Evolutionary conservation across 768 basidiomycete genomes (phyloP).

Genomic region (Termitomyces sp.): DNA sequence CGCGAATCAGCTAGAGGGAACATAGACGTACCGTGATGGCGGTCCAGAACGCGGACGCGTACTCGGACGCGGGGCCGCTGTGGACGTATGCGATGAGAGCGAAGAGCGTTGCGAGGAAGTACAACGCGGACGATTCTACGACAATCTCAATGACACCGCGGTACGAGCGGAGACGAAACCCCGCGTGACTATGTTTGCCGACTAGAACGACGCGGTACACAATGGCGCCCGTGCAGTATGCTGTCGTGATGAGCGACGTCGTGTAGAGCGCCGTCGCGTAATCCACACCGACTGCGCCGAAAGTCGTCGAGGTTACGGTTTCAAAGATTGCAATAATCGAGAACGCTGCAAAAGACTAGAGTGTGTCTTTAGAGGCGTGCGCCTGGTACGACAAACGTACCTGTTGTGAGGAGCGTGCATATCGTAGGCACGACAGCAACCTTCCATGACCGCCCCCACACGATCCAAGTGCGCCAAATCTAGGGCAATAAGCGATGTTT

Average conservation of each 20-base stretch:
- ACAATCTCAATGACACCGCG: slow-evolving; percentile 15
- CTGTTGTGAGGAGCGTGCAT: slow-evolving; percentile 11
- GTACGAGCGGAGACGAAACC: slow-evolving; percentile 9
- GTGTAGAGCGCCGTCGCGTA: slow-evolving; percentile 14
- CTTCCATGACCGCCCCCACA: slow-evolving; percentile 12
- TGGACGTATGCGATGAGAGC: slow-evolving; percentile 10
- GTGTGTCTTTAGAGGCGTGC: too few species aligned
- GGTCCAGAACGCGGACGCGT: slow-evolving; percentile 16
- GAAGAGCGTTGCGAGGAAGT: slow-evolving; percentile 15
- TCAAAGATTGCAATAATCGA: slow-evolving; percentile 12
- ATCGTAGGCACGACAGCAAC: slow-evolving; percentile 6
- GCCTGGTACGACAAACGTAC: neutral
- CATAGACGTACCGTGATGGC: slow-evolving; percentile 10
- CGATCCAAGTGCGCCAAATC: slow-evolving; percentile 15
- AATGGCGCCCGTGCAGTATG: slow-evolving; percentile 13
- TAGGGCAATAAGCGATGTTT: neutral
- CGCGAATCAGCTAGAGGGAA: neutral
- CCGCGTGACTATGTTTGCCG: neutral
- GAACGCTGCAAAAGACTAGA: slow-evolving; percentile 4
- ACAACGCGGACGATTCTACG: slow-evolving; percentile 13
- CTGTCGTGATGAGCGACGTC: slow-evolving; percentile 12
- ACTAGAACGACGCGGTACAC: slow-evolving; percentile 10
- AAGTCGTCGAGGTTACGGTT: slow-evolving; percentile 10
- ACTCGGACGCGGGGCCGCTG: slow-evolving; percentile 14
- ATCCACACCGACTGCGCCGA: slow-evolving; percentile 12